Conservation (phyloP, 2,329 filamentous ascomycete species). For the Penicillium sp. region DNA sequence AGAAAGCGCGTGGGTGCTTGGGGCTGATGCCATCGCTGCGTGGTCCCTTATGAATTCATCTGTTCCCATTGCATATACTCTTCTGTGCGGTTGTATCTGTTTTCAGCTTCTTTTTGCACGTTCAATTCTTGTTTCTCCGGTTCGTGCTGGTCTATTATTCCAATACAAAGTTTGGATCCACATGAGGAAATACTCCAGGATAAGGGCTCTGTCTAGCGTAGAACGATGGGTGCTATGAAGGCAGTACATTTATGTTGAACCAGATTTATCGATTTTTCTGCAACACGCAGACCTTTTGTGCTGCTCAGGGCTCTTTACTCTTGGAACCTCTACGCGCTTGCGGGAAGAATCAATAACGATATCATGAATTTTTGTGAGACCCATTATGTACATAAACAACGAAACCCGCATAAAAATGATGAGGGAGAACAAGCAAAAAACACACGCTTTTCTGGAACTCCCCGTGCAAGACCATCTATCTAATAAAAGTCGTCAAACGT, state of each 20-base stretch:
- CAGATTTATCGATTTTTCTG: no score
- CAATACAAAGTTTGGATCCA: slow-evolving; percentile 13
- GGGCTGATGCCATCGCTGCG: not conserved
- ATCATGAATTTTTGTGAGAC: not conserved
- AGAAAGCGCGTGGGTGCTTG: not conserved
- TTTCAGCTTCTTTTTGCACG: slow-evolving; percentile 17
- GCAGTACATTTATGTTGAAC: no score
- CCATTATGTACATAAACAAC: not conserved
- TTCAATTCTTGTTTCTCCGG: slow-evolving; percentile 2
- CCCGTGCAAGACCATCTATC: slow-evolving; percentile 6
- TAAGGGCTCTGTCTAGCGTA: no score
- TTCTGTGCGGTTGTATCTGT: slow-evolving; percentile 22
- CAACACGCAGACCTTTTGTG: no score
- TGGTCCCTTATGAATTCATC: slow-evolving; percentile 10
- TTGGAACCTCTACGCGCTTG: no score
- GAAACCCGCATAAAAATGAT: not conserved
- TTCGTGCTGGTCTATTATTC: slow-evolving; percentile 6
- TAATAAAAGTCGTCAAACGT: not conserved
- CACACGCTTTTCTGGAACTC: slow-evolving; percentile 11
- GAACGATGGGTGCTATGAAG: no score
- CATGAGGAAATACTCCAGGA: not conserved
- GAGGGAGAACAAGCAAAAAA: not conserved
- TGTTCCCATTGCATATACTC: slow-evolving; percentile 26
- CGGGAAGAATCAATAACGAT: not conserved
- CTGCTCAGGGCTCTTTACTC: no score